Evolutionary conservation across 1,284 basidiomycete genomes (phyloP).

Genomic region (Cryptococcus hybrid): DNA sequence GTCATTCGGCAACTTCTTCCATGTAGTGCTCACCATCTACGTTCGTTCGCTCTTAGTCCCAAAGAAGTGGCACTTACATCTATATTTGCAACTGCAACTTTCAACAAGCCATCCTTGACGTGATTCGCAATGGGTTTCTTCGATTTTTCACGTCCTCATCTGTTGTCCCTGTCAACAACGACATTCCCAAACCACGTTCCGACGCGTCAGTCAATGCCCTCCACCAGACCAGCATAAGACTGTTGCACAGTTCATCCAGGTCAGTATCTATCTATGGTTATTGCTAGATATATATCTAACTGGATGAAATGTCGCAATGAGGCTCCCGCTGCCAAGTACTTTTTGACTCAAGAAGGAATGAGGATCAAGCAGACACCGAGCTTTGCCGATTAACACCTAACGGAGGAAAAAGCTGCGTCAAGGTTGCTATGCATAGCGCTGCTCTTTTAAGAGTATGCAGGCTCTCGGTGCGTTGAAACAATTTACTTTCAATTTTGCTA

Average conservation of each 20-base stretch:
- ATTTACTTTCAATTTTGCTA: too few species aligned
- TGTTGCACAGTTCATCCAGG: slow-evolving; percentile 41
- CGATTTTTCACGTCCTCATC: background rate
- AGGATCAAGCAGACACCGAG: slow-evolving; percentile 61
- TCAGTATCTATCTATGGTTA: slow-evolving; percentile 17
- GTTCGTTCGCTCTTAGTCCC: too few species aligned
- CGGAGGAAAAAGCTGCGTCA: slow-evolving; percentile 62
- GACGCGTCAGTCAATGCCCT: slow-evolving; percentile 36
- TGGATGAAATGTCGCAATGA: slow-evolving; percentile 6
- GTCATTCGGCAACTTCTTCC: too few species aligned
- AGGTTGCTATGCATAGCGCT: slow-evolving; percentile 64
- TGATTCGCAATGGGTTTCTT: slow-evolving; percentile 3
- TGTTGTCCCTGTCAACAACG: slow-evolving; percentile 16
- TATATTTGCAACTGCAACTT: too few species aligned
- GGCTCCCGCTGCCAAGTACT: slow-evolving; percentile 32
- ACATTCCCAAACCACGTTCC: slow-evolving; percentile 35
- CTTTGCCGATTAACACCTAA: slow-evolving; percentile 58
- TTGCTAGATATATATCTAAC: background rate
- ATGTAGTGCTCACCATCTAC: too few species aligned
- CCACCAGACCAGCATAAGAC: slow-evolving; percentile 33
- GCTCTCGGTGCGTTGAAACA: slow-evolving; percentile 16
- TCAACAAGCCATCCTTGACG: too few species aligned
- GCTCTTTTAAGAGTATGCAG: slow-evolving; percentile 71
- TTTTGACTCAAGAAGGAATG: slow-evolving; percentile 42
- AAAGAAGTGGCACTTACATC: too few species aligned